Evolutionary conservation across 176 grass and related monocot species (phyloP), one percentile per base, ranked within the genome.

Genomic region (Lolium multiflorum): DNA sequence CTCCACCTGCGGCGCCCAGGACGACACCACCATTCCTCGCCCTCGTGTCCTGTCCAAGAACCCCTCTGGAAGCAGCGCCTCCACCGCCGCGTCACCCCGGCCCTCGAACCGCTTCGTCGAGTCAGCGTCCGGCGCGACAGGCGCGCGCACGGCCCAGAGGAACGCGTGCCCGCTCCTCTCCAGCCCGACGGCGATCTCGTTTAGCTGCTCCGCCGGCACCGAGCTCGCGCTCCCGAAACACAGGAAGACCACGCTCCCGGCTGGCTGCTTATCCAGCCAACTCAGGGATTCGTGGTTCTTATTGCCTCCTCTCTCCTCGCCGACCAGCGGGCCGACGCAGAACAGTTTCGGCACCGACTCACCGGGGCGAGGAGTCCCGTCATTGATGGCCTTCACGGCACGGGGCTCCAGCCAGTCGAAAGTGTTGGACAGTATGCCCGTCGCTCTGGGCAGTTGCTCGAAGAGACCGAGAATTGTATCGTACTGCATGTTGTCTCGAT

Each of bases 171-270:
- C 61, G 81, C 91, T 96, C 58, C 72, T 88, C 77, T 96, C 94
- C 25, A 96, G 81, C 55, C 94, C 94, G 21, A 64, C 35, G 44
- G 94, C 91, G 25, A 96, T 93, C 91, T 93, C 85, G 37, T 41
- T 74, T 1, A 92, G 83, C 77, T 94, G 91, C 84, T 86, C 85
- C 6, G 51, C 35, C 17, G 88, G 41, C 51, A 97, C 80, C 26
- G 89, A 78, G 80, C 87, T 90, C 0, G 74, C 80, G 85, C 91
- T 96, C 49, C 94, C 94, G 39, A 93, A 96, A 84, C 89, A 96
- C 73, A 96, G 61, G 82, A 93, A 91, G 0, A 90, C 84, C 16
- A 94, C 94, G 58, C 89, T 94, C 77, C 39, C 69, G 18, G 71
- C 84, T 37, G 89, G 92, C 80, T 79, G 94, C 13, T 28, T 73